Base-by-base conservation (phyloP, 164 flowering plant species). In the Tinospora cordifolia region DNA sequence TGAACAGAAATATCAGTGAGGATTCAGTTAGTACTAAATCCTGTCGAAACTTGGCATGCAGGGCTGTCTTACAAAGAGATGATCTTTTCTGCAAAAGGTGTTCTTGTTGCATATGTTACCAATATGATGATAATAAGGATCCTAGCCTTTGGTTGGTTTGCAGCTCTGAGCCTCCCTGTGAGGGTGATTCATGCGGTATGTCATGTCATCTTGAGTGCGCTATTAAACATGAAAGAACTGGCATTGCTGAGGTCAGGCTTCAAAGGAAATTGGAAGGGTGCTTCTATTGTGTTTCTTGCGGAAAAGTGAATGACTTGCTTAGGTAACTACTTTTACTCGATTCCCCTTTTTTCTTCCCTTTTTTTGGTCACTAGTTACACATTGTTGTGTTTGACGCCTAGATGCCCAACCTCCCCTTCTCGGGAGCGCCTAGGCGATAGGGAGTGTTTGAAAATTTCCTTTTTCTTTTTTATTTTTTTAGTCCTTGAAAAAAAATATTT, bases 121-220 rank as follows among this genome's bases (percentile, higher is more conserved):
- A 79, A 65, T 95, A 83, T 76, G 99, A 95, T 75, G 99, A 95
- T 71, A 95, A 92, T 78, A 95, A 95, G 82, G 99, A 95, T 80
- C 99, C 99, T 8, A 95, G 99, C 76, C 80, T 95, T 57, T 95
- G 99, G 99, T 78, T 95, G 71, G 81, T 79, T 74, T 95, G 99
- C 76, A 82, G 80, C 71, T 87, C 93, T 5, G 97, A 92, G 69
- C 85, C 87, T 74, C 91, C 92, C 3, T 81, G 78, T 82, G 80
- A 76, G 51, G 90, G 86, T 41, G 66, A 75, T 68, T 82, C 98
- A 10, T 95, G 99, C 81, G 89, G 96, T 13, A 76, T 92, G 84
- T 92, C 99, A 26, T 90, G 90, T 69, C 99, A 95, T 81, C 90
- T 95, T 38, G 93, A 92, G 70, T 95, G 99, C 84, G 97, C 94